These are phyloP conservation scores for Cryphonectria japonica DNA, from an alignment of 2,329 filamentous ascomycete genomes.

Conservation along the genomic window DNA sequence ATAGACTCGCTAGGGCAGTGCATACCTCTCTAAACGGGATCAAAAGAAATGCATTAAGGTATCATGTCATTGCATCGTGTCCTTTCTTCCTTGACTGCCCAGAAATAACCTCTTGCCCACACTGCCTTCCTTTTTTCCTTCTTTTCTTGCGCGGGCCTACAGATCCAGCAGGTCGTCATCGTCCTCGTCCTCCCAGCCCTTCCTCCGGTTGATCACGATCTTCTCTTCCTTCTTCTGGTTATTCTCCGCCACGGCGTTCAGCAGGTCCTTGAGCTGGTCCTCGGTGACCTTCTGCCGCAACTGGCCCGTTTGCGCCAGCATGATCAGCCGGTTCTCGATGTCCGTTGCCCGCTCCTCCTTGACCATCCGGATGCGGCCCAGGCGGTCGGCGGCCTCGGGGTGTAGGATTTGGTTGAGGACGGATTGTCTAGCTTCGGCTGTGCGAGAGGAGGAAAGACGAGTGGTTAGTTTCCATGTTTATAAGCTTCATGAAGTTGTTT, in stretches of 20 bases:
- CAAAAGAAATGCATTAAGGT: conserved; percentile 27
- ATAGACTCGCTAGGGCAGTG: not conserved
- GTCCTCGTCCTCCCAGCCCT: conserved; percentile 84
- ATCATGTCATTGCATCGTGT: conserved; percentile 25
- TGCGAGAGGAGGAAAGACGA: not conserved
- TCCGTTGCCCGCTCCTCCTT: conserved; percentile 89
- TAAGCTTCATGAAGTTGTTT: not conserved
- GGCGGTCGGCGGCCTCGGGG: conserved; percentile 88
- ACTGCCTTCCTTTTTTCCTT: not conserved
- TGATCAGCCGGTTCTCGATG: conserved; percentile 90
- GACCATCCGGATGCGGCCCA: conserved; percentile 92
- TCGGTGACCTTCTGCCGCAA: conserved; percentile 87
- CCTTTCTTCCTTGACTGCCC: not conserved
- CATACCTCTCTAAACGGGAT: not conserved
- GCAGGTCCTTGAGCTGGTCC: conserved; percentile 87
- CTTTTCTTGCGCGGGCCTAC: conserved; percentile 36
- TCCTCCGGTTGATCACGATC: conserved; percentile 83
- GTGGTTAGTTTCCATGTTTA: not conserved
- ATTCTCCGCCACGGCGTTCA: conserved; percentile 82
- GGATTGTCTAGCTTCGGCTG: conserved; percentile 71
- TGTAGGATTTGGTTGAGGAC: conserved; percentile 93
- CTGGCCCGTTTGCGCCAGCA: conserved; percentile 86
- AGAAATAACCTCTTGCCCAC: not conserved
- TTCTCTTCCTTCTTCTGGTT: conserved; percentile 76
- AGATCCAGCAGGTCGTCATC: conserved; percentile 75